Percentiles rank a stretch among this genome's conserved stretches.
phyloP scores from a whole-genome alignment of 2,329 filamentous ascomycete species.

The Phyllosticta ampelicida region DNA sequence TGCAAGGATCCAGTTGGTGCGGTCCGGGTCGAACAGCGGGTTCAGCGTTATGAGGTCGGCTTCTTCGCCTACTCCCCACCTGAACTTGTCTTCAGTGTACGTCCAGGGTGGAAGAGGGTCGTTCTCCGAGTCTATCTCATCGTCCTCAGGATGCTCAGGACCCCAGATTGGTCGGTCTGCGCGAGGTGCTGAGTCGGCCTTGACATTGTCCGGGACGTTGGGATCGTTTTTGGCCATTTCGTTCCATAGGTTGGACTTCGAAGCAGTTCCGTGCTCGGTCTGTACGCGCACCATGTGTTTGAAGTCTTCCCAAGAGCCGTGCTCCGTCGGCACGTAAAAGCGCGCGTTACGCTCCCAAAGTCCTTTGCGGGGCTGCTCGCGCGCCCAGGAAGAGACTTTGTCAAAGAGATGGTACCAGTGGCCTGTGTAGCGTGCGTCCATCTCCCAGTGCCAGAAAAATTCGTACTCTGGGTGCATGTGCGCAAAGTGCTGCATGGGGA shows the following conservation, averaged over 20 bases:
- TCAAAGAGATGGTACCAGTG: slow-evolving; percentile 77
- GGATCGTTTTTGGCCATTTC: slow-evolving; percentile 29
- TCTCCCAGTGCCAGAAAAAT: slow-evolving; percentile 91
- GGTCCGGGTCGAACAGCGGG: slow-evolving; percentile 60
- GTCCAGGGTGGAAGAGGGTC: slow-evolving; percentile 44
- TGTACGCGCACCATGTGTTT: slow-evolving; percentile 52
- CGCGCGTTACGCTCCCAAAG: slow-evolving; percentile 68
- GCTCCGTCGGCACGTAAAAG: slow-evolving; percentile 63
- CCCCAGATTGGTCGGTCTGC: slow-evolving; percentile 41
- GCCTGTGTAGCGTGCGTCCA: slow-evolving; percentile 83
- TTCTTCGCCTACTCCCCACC: slow-evolving; percentile 59
- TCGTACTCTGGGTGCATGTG: slow-evolving; percentile 82
- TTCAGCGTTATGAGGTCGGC: slow-evolving; percentile 70
- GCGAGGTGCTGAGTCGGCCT: slow-evolving; percentile 18
- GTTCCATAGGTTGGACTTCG: slow-evolving; percentile 34
- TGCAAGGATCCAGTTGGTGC: slow-evolving; percentile 63
- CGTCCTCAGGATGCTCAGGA: slow-evolving; percentile 31
- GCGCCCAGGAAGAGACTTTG: slow-evolving; percentile 55
- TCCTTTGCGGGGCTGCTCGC: slow-evolving; percentile 56
- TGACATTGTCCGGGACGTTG: slow-evolving; percentile 28
- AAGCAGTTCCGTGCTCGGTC: slow-evolving; percentile 42
- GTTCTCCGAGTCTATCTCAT: slow-evolving; percentile 41
- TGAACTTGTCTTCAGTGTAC: slow-evolving; percentile 44
- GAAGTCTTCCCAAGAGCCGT: slow-evolving; percentile 65
- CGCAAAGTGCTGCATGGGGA: slow-evolving; percentile 92